Evolutionary conservation across 2,329 filamentous ascomycete genomes (phyloP).

Genomic region (Epicoccum sorghinum): DNA sequence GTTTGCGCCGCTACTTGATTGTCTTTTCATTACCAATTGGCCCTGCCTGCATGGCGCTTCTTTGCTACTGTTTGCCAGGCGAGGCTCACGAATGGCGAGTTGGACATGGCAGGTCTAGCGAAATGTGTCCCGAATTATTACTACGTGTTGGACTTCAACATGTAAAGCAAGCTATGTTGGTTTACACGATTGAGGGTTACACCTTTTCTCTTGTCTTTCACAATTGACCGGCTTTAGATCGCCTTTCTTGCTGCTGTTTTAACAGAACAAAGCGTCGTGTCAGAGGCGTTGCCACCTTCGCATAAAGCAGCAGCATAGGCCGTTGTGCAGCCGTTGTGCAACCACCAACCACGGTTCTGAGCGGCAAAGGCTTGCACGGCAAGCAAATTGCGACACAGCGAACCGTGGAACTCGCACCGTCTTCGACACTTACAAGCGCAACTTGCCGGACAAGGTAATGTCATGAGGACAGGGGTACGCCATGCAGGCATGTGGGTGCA

Average conservation of each 20-base stretch:
- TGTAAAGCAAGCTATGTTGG: no score
- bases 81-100: no score
- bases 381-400: constrained; percentile 17
- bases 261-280: constrained; percentile 3
- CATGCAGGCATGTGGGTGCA: background rate
- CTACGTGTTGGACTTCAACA: no score
- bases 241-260: background rate
- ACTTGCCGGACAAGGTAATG: constrained; percentile 23
- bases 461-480: constrained; percentile 10
- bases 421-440: constrained; percentile 21
- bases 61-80: no score
- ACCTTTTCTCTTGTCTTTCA: background rate
- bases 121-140: no score
- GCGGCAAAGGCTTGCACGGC: constrained; percentile 14
- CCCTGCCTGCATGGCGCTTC: no score
- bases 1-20: no score
- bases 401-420: constrained; percentile 31
- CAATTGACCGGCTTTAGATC: background rate
- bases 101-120: no score
- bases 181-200: no score
- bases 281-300: constrained; percentile 6
- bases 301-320: constrained; percentile 12
- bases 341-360: constrained; percentile 16
- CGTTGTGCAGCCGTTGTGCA: constrained; percentile 16
- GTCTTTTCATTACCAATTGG: no score